These are phyloP conservation scores for Mortierella sp. DNA, from an alignment of 371 early-diverging fungal species.

Conservation along the genomic window DNA sequence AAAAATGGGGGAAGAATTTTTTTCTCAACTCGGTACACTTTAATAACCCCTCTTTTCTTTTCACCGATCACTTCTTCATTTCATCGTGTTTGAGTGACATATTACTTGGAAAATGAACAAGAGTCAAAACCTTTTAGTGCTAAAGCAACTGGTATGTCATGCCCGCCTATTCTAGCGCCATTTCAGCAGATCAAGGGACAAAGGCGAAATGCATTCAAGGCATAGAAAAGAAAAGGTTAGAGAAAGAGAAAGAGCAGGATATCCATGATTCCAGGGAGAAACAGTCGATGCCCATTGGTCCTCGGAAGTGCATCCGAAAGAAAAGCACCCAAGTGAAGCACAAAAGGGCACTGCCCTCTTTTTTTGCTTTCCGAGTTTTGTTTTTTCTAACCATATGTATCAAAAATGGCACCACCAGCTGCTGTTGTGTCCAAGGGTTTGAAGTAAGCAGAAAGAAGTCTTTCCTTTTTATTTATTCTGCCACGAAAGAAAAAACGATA, in stretches of 20 bases:
- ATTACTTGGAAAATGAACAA: background rate
- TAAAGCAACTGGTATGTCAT: background rate
- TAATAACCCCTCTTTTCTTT: background rate
- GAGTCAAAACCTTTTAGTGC: background rate
- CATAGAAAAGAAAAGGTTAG: background rate
- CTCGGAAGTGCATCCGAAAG: slow-evolving; percentile 6
- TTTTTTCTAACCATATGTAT: background rate
- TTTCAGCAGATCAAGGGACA: background rate
- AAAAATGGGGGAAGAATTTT: background rate
- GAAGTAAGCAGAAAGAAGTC: background rate
- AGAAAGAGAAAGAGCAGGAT: background rate
- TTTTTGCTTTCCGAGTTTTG: background rate
- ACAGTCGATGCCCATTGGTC: background rate
- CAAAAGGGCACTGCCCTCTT: background rate
- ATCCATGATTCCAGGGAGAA: background rate
- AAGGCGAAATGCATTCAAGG: background rate
- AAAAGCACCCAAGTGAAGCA: background rate
- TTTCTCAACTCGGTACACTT: background rate
- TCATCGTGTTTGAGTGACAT: background rate
- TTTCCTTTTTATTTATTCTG: background rate
- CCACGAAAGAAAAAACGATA: background rate
- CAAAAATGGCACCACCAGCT: background rate
- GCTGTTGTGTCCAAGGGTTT: background rate
- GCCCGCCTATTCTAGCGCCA: background rate
- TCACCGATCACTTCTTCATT: background rate